Conservation (phyloP, 352 stramenopile genomes). For the Globisporangium irregulare region DNA sequence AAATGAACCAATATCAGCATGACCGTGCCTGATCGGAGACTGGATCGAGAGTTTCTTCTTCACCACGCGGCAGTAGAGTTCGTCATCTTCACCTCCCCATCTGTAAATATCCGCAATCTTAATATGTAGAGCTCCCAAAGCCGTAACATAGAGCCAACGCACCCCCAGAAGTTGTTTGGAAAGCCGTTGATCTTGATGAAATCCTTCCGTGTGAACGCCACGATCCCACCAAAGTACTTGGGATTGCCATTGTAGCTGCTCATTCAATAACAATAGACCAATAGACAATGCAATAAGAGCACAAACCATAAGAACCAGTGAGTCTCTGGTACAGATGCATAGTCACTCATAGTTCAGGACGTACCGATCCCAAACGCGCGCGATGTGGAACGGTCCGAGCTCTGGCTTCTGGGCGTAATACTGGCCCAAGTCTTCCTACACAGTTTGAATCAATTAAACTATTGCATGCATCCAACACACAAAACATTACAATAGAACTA, state of each 20-base stretch:
- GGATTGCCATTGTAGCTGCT: constrained; percentile 89
- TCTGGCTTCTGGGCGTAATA: constrained; percentile 73
- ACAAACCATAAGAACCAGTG: neutral
- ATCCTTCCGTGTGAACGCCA: constrained; percentile 83
- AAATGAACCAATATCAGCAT: neutral
- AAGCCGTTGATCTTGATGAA: constrained; percentile 95
- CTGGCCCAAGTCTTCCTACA: constrained; percentile 62
- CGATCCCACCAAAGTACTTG: constrained; percentile 94
- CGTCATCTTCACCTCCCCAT: constrained; percentile 56
- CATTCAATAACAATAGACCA: too few species aligned
- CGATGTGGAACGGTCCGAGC: constrained; percentile 90
- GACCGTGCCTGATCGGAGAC: constrained; percentile 26
- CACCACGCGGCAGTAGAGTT: constrained; percentile 52
- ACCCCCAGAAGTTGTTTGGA: constrained; percentile 94
- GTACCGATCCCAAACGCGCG: constrained; percentile 88
- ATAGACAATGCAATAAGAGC: neutral
- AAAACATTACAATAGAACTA: neutral
- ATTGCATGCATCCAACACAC: neutral
- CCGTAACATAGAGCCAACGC: neutral
- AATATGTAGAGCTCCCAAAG: neutral
- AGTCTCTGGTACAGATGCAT: neutral
- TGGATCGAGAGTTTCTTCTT: constrained; percentile 46
- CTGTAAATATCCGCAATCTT: neutral
- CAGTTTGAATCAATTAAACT: neutral
- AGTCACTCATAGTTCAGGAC: neutral